Conservation (phyloP, 1,284 basidiomycete genomes). For the Heterobasidion annosum region DNA sequence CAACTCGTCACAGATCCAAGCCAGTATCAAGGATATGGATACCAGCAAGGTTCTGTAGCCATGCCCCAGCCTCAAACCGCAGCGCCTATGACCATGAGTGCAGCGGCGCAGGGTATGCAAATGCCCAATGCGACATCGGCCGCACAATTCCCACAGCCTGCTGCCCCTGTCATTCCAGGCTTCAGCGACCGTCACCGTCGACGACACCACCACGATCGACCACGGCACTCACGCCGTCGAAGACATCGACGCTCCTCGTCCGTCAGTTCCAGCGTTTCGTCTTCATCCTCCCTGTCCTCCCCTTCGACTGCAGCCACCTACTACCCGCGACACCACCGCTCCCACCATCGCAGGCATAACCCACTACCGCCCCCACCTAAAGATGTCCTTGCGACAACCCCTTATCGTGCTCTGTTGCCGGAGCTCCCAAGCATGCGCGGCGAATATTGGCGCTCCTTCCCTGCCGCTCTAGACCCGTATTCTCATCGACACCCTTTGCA, state of each 20-base stretch:
- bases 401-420: constrained; percentile 35
- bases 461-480: constrained; percentile 2
- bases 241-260: background rate
- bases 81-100: background rate
- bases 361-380: constrained; percentile 42
- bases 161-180: background rate
- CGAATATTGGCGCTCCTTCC: constrained; percentile 26
- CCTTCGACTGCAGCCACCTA: constrained; percentile 5
- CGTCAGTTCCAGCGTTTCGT: background rate
- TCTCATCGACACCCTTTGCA: background rate
- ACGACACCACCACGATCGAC: background rate
- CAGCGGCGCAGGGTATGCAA: background rate
- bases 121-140: background rate
- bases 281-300: background rate
- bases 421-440: constrained; percentile 28
- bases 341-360: constrained; percentile 19
- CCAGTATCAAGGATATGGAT: background rate
- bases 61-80: background rate
- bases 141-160: background rate
- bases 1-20: background rate
- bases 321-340: constrained; percentile 3
- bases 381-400: constrained; percentile 38
- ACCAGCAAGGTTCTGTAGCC: background rate
- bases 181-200: background rate
- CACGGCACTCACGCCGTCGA: background rate